Base-by-base conservation (phyloP, 352 stramenopile species). In the Phytophthora crassamura region DNA sequence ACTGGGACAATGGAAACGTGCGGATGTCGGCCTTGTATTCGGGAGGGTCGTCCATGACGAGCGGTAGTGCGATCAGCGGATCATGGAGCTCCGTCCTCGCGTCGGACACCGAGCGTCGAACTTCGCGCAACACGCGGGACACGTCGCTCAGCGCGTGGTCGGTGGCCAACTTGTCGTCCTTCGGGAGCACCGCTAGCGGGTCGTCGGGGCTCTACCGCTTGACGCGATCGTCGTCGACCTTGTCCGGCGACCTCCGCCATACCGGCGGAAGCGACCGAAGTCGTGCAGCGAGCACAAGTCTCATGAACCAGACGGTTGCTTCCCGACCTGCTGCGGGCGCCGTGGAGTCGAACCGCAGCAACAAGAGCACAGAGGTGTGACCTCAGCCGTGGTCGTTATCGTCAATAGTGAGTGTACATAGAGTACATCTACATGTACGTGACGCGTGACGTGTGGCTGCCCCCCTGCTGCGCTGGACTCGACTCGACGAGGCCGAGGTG, bases 21-120 rank as follows among this genome's bases (percentile, higher is more conserved):
- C 56, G 76, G 8, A 30, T 70, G 40, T 67, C 75, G 30, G 60
- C 64, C 0, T 20, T 75, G 36, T 85, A 67, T 51, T 82, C 69
- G 5, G 59, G 67, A 28, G 74, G 72, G 16, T 90, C 83, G 10
- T 86, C 78, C 0, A 40, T 85, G n/a, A 70, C 72, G 25, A 89
- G 80, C 20, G 59, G 58, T 12, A 81, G 73, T 62, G 69, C 69
- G 3, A 64, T 76, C 18, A 93, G 84, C 25, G 77, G 83, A 18
- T 82, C 79, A 16, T 93, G 84, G 84, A 93, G 84, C 59, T 93
- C 84, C 2, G 84, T 93, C 20, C 58, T 93, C 40, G 82, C 71
- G 33, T 93, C 84, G 5, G 84, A 93, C 7, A 80, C 64, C 12
- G 75, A 90, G 15, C 45, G 65, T 16, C 63, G 59, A 12, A 54